Conservation (phyloP, 2,329 filamentous ascomycete species). For the Bimuria novae-zelandiae region DNA sequence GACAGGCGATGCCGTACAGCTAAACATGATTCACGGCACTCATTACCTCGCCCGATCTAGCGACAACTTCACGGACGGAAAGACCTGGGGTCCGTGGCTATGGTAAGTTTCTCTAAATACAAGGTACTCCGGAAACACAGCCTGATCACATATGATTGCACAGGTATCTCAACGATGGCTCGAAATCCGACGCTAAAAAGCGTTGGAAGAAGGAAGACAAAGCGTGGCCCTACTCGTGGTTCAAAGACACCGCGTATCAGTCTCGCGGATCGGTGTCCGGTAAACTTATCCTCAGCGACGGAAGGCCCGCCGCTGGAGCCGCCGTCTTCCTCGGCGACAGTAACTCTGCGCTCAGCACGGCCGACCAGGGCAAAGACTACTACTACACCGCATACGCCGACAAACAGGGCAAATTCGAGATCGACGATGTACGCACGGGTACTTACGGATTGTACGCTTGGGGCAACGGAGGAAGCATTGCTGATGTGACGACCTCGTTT, state of each 20-base stretch:
- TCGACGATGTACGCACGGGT: slow-evolving; percentile 51
- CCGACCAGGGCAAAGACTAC: slow-evolving; percentile 55
- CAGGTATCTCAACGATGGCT: slow-evolving; percentile 53
- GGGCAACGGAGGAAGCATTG: slow-evolving; percentile 53
- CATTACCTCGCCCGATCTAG: slow-evolving; percentile 40
- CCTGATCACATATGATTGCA: background rate
- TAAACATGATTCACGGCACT: slow-evolving; percentile 61
- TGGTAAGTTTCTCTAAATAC: slow-evolving; percentile 24
- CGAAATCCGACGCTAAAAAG: slow-evolving; percentile 48
- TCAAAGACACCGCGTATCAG: slow-evolving; percentile 54
- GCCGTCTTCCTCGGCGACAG: slow-evolving; percentile 58
- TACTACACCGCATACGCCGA: slow-evolving; percentile 58
- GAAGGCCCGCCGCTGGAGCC: slow-evolving; percentile 54
- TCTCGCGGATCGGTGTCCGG: slow-evolving; percentile 55
- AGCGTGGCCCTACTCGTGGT: slow-evolving; percentile 57
- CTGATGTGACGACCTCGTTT: slow-evolving; percentile 53
- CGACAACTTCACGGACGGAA: slow-evolving; percentile 42
- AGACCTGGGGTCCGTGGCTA: slow-evolving; percentile 46
- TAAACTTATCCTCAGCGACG: slow-evolving; percentile 52
- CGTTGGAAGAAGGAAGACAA: slow-evolving; percentile 49
- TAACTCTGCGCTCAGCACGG: slow-evolving; percentile 49
- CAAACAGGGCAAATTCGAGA: slow-evolving; percentile 49
- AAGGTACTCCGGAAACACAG: background rate
- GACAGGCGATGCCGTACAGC: slow-evolving; percentile 57
- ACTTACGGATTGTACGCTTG: slow-evolving; percentile 57